These are phyloP conservation scores for Cymbidium sinense DNA, from an alignment of 106 monocot genomes.

Conservation along the genomic window DNA sequence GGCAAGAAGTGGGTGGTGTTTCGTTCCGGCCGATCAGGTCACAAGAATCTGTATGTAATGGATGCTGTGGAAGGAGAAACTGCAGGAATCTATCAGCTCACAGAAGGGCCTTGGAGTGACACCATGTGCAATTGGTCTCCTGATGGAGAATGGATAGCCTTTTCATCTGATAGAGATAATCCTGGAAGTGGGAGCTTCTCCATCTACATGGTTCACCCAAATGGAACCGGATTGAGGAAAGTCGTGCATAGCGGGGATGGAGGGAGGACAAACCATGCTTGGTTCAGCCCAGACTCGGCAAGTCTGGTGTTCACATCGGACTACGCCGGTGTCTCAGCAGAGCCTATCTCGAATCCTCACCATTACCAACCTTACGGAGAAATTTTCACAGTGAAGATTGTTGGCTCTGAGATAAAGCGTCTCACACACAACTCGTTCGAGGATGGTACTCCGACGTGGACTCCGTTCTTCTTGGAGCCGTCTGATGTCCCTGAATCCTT, in stretches of 20 bases:
- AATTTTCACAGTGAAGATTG: conserved; percentile 42
- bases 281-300: conserved; percentile 59
- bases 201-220: conserved; percentile 49
- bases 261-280: conserved; percentile 61
- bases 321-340: conserved; percentile 50
- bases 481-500: conserved; percentile 27
- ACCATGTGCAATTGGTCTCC: conserved; percentile 81
- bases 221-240: conserved; percentile 49
- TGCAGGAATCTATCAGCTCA: conserved; percentile 22
- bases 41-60: conserved; percentile 96
- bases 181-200: conserved; percentile 53
- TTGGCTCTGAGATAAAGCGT: conserved; percentile 39
- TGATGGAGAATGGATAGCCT: conserved; percentile 63
- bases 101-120: conserved; percentile 57
- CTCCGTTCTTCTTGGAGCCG: conserved; percentile 26
- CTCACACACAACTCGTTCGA: conserved; percentile 64
- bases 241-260: conserved; percentile 55
- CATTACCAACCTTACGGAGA: conserved; percentile 69
- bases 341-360: conserved; percentile 55
- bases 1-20: conserved; percentile 92
- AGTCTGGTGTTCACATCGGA: conserved; percentile 54
- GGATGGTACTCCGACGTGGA: conserved; percentile 66
- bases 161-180: conserved; percentile 52
- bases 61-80: conserved; percentile 65
- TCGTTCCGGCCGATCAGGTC: conserved; percentile 71